Percentiles rank a stretch among this genome's conserved stretches.
Conservation (phyloP, 148 eudicot species). For the Rhododendron simsii region DNA sequence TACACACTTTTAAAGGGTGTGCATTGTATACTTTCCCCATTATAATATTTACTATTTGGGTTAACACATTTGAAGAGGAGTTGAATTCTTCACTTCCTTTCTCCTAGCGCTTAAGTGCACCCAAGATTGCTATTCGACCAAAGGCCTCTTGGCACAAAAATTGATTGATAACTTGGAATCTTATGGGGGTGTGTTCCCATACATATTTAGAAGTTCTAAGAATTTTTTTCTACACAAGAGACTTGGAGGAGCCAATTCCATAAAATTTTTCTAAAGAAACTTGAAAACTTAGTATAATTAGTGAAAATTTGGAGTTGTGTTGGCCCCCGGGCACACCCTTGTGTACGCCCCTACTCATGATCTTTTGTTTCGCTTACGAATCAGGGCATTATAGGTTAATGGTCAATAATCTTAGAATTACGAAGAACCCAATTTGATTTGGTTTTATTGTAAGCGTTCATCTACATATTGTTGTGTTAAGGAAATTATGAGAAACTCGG, state of each 20-base stretch:
- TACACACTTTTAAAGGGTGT: no score
- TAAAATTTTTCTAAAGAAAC: no score
- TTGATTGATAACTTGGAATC: no score
- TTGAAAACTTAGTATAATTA: not conserved
- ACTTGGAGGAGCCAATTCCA: no score
- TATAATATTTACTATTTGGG: no score
- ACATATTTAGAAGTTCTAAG: no score
- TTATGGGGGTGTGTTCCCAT: no score
- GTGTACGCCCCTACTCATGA: not conserved
- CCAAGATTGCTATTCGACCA: not conserved
- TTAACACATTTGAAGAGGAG: not conserved
- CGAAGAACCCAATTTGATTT: no score
- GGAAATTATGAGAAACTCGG: not conserved
- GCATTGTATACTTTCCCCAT: no score
- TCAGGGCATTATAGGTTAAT: not conserved
- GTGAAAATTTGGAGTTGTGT: not conserved
- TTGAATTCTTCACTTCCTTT: not conserved
- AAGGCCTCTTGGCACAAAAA: no score
- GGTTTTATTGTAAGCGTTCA: no score
- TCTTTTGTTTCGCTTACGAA: not conserved
- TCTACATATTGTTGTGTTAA: not conserved
- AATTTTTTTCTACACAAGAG: no score
- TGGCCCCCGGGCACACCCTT: not conserved
- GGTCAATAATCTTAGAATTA: not conserved
- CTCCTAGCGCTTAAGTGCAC: not conserved